These are phyloP conservation scores for Salix brachista DNA, from an alignment of 345 rosid species.

Conservation along the genomic window DNA sequence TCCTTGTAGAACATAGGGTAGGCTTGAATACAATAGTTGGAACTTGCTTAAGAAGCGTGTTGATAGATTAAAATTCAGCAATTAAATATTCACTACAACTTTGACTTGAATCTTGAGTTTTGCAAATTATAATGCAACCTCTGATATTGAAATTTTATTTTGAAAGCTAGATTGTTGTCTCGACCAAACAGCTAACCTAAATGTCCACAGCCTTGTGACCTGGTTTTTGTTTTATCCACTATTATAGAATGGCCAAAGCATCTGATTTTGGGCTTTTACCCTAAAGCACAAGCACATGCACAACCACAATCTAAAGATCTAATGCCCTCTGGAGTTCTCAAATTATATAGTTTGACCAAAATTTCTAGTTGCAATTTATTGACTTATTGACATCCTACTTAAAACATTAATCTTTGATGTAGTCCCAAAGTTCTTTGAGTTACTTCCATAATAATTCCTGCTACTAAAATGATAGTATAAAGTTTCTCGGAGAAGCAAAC, in stretches of 20 bases:
- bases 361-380: neutral
- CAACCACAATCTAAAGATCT: neutral
- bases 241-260: neutral
- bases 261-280: neutral
- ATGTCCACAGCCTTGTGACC: neutral
- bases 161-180: neutral
- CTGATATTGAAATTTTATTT: neutral
- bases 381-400: too few relatives aligned
- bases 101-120: neutral
- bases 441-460: too few relatives aligned
- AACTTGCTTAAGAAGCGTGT: neutral
- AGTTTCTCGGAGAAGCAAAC: too few relatives aligned
- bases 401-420: too few relatives aligned
- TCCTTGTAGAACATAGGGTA: neutral
- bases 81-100: neutral
- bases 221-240: neutral
- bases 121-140: neutral
- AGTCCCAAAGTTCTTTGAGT: too few relatives aligned
- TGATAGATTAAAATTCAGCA: neutral
- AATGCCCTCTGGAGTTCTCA: neutral
- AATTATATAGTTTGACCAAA: neutral
- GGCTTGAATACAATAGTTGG: neutral
- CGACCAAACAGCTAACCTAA: neutral
- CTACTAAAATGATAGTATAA: too few relatives aligned
- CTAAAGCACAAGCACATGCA: neutral